A percentile compares a stretch with the other conserved stretches of the same genome.
Conservation (phyloP, 805 yeast species). For the Hanseniaspora lindneri region DNA sequence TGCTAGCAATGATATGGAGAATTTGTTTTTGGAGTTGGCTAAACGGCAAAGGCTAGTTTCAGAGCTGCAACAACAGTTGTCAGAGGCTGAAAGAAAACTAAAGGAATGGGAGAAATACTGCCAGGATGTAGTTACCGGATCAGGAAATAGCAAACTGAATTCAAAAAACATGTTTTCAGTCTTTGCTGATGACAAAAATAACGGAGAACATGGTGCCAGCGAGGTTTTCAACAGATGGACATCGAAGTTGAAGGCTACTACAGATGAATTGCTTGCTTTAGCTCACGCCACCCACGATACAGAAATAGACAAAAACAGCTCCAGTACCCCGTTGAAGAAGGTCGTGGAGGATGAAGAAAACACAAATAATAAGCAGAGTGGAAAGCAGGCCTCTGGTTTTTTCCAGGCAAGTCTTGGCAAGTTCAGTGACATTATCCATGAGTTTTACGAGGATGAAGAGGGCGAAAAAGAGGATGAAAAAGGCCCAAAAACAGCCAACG, state of each 20-base stretch:
- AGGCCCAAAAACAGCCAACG: neutral
- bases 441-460: slow-evolving; percentile 37
- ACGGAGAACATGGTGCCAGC: slow-evolving; percentile 2
- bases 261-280: slow-evolving; percentile 12
- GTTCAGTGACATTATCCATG: slow-evolving; percentile 10
- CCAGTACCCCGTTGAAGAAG: neutral
- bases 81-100: slow-evolving; percentile 11
- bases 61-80: slow-evolving; percentile 9
- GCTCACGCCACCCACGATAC: slow-evolving; percentile 1
- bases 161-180: neutral
- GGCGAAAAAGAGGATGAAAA: slow-evolving; percentile 5
- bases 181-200: neutral
- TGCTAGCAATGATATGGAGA: slow-evolving; percentile 5
- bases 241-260: slow-evolving; percentile 14
- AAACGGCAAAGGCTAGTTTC: slow-evolving; percentile 13
- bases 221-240: slow-evolving; percentile 15
- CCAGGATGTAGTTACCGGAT: neutral
- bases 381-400: no score
- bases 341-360: neutral
- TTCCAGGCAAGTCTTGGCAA: slow-evolving; percentile 14
- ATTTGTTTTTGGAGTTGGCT: slow-evolving; percentile 14
- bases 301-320: neutral
- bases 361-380: no score
- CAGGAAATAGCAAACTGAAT: neutral
- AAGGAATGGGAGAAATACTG: slow-evolving; percentile 15